Base-by-base conservation (phyloP, 164 flowering plant species). In the Chimonanthus salicifolius region DNA sequence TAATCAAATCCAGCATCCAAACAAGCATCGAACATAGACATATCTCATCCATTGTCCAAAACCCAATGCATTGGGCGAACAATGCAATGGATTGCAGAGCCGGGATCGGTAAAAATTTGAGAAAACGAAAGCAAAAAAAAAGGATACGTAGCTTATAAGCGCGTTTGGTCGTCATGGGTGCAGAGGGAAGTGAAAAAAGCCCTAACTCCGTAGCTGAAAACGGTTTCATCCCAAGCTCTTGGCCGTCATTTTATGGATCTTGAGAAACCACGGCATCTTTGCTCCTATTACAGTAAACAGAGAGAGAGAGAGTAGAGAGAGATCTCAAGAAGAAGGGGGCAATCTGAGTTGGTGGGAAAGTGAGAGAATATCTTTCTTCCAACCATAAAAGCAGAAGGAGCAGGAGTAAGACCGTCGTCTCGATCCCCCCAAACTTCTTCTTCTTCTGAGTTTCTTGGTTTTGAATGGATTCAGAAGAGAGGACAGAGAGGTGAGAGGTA, bases 121-220 rank as follows among this genome's bases (percentile, higher is more conserved):
- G 2, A 63, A 49, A 60, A 13, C 4, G 21, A 49, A 49, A 72
- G 44, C 47, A 48, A 63, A 5, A 58, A 64, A 47, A n/a, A 78
- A 87, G 95, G 95, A 90, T 90, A 90, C 95, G 95, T 33, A 90
- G 93, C 86, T 90, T 90, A 81, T 90, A 90, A 64, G 93, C 92
- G 49, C 93, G 90, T 72, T 90, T 90, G 79, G 91, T 89, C 71
- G 91, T 85, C 91, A 88, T 90, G 79, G 21, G 5, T 20, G 45
- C 46, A 9, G 15, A 1, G 5, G 6, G 4, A 51, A 50, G 48
- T 2, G 13, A 21, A 49, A 21, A 50, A 50, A 69, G 8, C 62
- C 71, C 71, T 69, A 69, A 62, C 47, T 69, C 62, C n/a, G 62
- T 49, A 49, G 62, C 48, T n/a, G 45, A 43, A 43, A 5, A 4